Evolutionary conservation across 1,284 basidiomycete species (phyloP), one percentile per base, ranked within the genome.

Genomic region (Sporisorium reilianum): DNA sequence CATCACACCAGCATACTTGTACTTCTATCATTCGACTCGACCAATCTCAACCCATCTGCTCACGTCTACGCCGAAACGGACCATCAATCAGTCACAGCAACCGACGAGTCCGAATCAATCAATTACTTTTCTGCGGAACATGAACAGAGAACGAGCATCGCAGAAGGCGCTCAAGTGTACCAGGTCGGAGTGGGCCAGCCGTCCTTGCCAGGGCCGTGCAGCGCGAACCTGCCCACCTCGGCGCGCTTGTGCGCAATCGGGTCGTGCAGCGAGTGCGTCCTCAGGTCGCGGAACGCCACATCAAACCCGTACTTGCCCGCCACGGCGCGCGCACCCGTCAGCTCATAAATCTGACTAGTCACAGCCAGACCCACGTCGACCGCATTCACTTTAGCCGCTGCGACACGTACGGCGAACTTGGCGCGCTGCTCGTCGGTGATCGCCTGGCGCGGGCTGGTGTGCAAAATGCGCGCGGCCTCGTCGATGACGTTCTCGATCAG

Each of bases 251-350:
- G 81, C 5, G 78, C 82, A 34, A 84, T 81, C 11, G 84, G 84
- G 58, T 85, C 84, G 70, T 85, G 84, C 46, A 85, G 75, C 7
- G 79, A 71, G 69, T 85, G 80, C 1, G 80, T 81, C 34, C 80
- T 60, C 32, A 81, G 45, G 38, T 81, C 80, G 8, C 80, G 55
- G 48, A 66, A 80, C 2, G 75, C 72, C 2, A 80, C 73, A 38
- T 84, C 84, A 57, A 82, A 81, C 9, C 83, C 82, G 38, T 78
- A 75, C 77, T 85, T 85, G 59, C 72, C 71, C 0, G 73, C 63
- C 16, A 85, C 80, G 10, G 78, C 75, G 22, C 84, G 67, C 1
- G 84, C 83, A 38, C 84, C 84, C 16, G 76, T 75, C 5, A 84
- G 61, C 58, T 85, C 84, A 69, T 80, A 85, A 34, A 84, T 70